Conservation (phyloP, 1,139 yeast species). For the Blastobotrys niveus region DNA sequence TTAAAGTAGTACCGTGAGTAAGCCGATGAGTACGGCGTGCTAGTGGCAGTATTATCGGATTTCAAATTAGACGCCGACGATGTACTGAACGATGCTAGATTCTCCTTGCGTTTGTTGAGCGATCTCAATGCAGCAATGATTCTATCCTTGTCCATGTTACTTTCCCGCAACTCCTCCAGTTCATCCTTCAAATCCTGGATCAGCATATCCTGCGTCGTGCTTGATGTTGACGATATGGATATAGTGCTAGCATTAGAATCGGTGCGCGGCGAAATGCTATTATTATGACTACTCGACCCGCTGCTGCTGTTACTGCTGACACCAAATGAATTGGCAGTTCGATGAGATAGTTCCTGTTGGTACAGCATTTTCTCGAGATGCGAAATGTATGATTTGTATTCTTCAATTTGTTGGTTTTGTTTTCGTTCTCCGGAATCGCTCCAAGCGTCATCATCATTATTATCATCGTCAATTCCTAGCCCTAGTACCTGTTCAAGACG, state of each 20-base stretch:
- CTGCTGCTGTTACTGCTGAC: background rate
- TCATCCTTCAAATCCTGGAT: constrained; percentile 66
- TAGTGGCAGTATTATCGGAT: background rate
- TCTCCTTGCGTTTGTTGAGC: constrained; percentile 29
- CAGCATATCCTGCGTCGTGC: constrained; percentile 23
- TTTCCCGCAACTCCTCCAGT: constrained; percentile 56
- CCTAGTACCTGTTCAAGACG: constrained; percentile 43
- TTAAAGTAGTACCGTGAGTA: constrained; percentile 23
- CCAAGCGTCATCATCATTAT: background rate
- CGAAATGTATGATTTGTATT: constrained; percentile 54
- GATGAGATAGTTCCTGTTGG: constrained; percentile 30
- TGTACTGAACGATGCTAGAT: constrained; percentile 19
- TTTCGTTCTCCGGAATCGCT: background rate
- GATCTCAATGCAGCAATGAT: constrained; percentile 60
- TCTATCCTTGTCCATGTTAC: constrained; percentile 64
- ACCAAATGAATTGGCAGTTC: constrained; percentile 6
- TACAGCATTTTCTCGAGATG: constrained; percentile 58
- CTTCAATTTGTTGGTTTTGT: constrained; percentile 42
- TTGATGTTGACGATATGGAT: constrained; percentile 2
- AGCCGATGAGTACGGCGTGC: constrained; percentile 18
- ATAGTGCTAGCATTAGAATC: constrained; percentile 1
- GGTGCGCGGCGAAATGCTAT: constrained; percentile 8
- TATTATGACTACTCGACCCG: background rate
- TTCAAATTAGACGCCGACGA: background rate
- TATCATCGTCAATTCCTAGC: constrained; percentile 17